These are phyloP conservation scores for Podochytrium sp. DNA, from an alignment of 192 early-diverging fungal species.

Conservation along the genomic window DNA sequence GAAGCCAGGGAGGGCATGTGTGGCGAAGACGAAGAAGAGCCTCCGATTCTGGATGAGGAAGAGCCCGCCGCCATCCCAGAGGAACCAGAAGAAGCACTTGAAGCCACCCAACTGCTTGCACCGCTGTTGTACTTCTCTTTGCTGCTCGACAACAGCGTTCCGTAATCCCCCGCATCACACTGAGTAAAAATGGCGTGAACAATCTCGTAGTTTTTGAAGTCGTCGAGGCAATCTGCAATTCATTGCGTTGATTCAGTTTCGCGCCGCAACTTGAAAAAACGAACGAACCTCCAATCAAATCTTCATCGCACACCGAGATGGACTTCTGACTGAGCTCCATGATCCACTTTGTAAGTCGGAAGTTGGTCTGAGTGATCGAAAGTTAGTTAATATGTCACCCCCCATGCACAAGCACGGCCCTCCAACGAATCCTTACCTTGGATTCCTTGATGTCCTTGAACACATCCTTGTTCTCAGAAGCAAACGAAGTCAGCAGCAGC, in stretches of 20 bases:
- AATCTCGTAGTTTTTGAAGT: constrained; percentile 52
- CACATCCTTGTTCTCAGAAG: constrained; percentile 39
- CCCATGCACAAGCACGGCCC: neutral
- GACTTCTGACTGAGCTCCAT: constrained; percentile 45
- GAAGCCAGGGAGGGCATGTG: neutral
- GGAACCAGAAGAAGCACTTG: neutral
- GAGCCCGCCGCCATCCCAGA: neutral
- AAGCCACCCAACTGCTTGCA: neutral
- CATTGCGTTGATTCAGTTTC: no score
- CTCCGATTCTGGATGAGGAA: constrained; percentile 6
- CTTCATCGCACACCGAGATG: constrained; percentile 34
- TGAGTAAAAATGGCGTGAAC: constrained; percentile 48
- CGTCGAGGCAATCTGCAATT: constrained; percentile 47
- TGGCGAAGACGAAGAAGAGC: constrained; percentile 22
- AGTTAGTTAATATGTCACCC: no score
- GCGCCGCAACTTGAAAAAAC: no score
- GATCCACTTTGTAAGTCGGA: constrained; percentile 45
- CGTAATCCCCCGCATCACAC: constrained; percentile 54
- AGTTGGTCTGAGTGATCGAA: constrained; percentile 9
- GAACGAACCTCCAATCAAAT: constrained; percentile 30
- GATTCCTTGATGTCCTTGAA: constrained; percentile 40
- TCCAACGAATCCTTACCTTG: neutral
- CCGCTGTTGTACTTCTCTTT: neutral
- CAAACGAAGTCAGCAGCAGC: constrained; percentile 34
- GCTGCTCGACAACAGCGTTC: constrained; percentile 26